Evolutionary conservation across 352 stramenopile genomes (phyloP), one percentile per base, ranked within the genome.

Genomic region (Phytopythium chamaehyphon): DNA sequence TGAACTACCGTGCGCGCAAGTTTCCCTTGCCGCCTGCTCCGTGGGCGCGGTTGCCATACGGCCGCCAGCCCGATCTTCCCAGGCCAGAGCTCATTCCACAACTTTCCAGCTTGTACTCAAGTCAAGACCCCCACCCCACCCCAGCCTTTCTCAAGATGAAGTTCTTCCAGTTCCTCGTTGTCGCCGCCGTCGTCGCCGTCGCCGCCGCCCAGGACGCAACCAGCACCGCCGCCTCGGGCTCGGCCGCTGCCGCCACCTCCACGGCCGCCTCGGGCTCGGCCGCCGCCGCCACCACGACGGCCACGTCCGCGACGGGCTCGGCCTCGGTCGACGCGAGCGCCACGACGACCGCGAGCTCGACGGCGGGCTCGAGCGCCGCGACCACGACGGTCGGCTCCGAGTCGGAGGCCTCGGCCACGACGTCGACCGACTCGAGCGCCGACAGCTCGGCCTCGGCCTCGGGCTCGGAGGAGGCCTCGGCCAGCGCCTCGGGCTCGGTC

Each of bases 101-200:
- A 62, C 50, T 54, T 51, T 9, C 56, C 9, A 49, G 56, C 56
- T 15, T 59, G 37, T 56, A 61, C 54, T 48, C 42, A 40, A 58
- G 5, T 18, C 28, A 38, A n/a, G 18, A 31, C 38, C n/a, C 33
- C 19, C 23, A 15, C 31, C 47, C 42, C 38, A 15, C 14, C 39
- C 48, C 7, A 12, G 18, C 18, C 39, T 26, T 18, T 8, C 42
- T 18, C 28, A 62, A 18, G 7, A 62, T 62, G 56, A 47, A 62
- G 56, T 19, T 54, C 56, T 62, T 59, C 50, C 35, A 46, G 42
- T 19, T 47, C 26, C 19, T 62, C 42, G 31, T 40, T 43, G 49
- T 40, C 50, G 11, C 49, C 44, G 50, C 50, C 50, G 37, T 62
- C 49, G 44, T 44, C 23, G 22, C 37, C 52, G 40, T 39, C 37